Evolutionary conservation across 352 stramenopile species (phyloP), one percentile per base, ranked within the genome.

Genomic region (Globisporangium cystogenes): DNA sequence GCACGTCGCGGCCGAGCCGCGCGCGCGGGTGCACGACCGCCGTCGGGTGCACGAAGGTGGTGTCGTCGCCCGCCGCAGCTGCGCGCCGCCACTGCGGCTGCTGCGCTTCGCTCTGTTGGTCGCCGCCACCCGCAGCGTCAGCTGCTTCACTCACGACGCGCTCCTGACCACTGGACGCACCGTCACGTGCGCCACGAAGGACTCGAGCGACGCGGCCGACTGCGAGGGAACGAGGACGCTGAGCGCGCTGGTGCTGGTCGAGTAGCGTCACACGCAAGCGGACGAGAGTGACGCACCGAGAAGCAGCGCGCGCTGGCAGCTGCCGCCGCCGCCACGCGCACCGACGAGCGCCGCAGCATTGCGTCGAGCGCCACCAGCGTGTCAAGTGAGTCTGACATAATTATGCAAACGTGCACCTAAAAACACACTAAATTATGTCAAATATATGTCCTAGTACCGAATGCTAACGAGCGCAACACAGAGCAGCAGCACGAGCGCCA

Each of bases 1-100:
- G 73, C 15, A 90, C 83, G 37, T 76, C 74, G 10, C 59, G 60
- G 4, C 77, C 81, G 12, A 93, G 57, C 11, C 62, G 56, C 0
- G 83, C 74, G 40, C 74, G 69, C 29, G 76, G 72, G 52, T 93
- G 78, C 14, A 93, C 76, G 35, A 93, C 62, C 18, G 83, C 80
- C 3, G 76, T 93, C 36, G 68, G 66, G 42, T 93, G 80, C 33
- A 91, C 66, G 40, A 61, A 60, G 15, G 62, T 37, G 53, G 35
- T 33, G 42, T 21, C 43, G 26, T 35, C 44, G 46, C 23, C 56
- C 33, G 23, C 36, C 35, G 15, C 33, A 23, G 50, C n/a, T 43
- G 40, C 12, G 42, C 43, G 33, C 31, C 31, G 16, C 51, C 57
- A 40, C 57, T 53, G 40, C 20, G 40, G 40, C 57, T 62, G 23